These are phyloP conservation scores for Insectozyma bohioensis DNA, from an alignment of 1,139 yeast species.

Conservation along the genomic window DNA sequence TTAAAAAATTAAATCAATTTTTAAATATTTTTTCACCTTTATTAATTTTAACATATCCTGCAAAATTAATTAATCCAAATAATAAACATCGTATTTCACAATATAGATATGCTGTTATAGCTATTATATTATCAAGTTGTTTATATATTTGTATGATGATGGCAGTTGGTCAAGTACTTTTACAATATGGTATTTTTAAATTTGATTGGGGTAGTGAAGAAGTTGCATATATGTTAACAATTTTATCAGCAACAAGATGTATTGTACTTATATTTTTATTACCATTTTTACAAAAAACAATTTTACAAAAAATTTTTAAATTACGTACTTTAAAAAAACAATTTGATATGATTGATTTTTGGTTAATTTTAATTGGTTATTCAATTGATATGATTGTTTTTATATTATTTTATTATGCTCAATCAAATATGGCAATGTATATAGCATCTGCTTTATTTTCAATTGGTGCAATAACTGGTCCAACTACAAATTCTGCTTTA, in stretches of 20 bases:
- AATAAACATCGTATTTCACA: conserved; percentile 11
- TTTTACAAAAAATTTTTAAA: conserved; percentile 26
- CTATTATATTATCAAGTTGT: conserved; percentile 41
- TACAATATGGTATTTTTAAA: conserved; percentile 56
- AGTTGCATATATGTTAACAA: conserved; percentile 58
- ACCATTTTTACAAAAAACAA: conserved; percentile 30
- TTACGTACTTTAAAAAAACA: conserved; percentile 38
- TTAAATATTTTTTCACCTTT: conserved; percentile 43
- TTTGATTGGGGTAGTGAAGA: conserved; percentile 61
- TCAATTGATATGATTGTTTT: conserved; percentile 4
- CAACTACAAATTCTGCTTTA: conserved; percentile 33
- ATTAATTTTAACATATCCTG: conserved; percentile 12
- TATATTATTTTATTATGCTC: conserved; percentile 15
- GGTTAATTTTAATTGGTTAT: conserved; percentile 20
- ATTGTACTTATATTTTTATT: conserved; percentile 29
- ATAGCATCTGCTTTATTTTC: conserved; percentile 35
- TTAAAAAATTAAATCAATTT: conserved; percentile 2
- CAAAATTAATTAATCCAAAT: conserved; percentile 1
- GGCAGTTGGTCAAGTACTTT: conserved; percentile 36
- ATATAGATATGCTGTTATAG: conserved; percentile 35
- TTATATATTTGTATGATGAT: conserved; percentile 33
- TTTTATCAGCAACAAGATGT: conserved; percentile 46
- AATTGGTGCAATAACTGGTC: conserved; percentile 39
- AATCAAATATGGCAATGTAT: conserved; percentile 16
- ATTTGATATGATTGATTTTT: conserved; percentile 57